phyloP scores from a whole-genome alignment of 1,139 yeast genomes.

The Suhomyces bolitotheri region DNA sequence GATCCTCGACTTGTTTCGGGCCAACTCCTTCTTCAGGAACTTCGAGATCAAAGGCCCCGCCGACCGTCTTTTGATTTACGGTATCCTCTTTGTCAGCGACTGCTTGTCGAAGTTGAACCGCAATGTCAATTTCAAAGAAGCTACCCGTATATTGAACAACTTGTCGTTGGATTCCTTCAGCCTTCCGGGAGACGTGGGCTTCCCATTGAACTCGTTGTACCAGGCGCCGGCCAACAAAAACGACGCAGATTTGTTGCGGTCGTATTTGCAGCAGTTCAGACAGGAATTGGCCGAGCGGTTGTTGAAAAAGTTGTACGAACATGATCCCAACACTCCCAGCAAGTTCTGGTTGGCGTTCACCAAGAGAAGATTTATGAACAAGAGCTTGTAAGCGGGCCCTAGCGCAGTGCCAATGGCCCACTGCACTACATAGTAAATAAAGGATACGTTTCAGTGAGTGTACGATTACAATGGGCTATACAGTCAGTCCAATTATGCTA shows the following conservation, averaged over 20 bases:
- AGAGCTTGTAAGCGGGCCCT: conserved; percentile 43
- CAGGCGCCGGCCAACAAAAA: conserved; percentile 71
- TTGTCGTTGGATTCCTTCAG: conserved; percentile 85
- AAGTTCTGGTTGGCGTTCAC: conserved; percentile 96
- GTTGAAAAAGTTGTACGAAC: conserved; percentile 68
- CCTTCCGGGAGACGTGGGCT: conserved; percentile 93
- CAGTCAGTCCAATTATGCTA: no score
- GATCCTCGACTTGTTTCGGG: conserved; percentile 84
- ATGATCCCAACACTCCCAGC: conserved; percentile 55
- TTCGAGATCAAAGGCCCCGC: conserved; percentile 96
- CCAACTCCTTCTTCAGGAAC: conserved; percentile 93
- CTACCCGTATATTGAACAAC: conserved; percentile 72
- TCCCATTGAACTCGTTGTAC: conserved; percentile 86
- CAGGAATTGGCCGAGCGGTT: conserved; percentile 88
- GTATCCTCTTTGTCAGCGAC: conserved; percentile 86
- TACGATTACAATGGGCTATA: no score
- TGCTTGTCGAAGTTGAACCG: conserved; percentile 66
- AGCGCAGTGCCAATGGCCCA: no score
- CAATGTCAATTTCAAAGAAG: conserved; percentile 56
- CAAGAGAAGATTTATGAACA: conserved; percentile 93
- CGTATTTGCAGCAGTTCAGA: conserved; percentile 86
- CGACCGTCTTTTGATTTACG: conserved; percentile 92
- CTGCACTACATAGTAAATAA: no score
- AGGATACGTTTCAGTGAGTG: no score
- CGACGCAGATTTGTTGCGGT: conserved; percentile 77